phyloP scores from a whole-genome alignment of 2,329 filamentous ascomycete genomes.

The Didymella sp. region DNA sequence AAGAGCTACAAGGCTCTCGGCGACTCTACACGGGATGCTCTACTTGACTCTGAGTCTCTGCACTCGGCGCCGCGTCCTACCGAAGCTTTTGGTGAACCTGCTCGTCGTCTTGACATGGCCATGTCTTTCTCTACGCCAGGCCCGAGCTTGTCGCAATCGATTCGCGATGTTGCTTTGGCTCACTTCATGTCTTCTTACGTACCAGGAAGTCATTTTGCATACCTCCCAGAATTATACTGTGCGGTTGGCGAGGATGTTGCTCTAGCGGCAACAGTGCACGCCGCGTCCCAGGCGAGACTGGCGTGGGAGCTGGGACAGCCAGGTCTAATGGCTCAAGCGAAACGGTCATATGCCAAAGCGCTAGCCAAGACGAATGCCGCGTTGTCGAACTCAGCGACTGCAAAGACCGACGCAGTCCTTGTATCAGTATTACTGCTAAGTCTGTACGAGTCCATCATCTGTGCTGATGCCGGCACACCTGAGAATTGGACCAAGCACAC shows the following conservation, averaged over 20 bases:
- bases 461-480: constrained; percentile 12
- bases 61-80: too few relatives aligned
- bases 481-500: constrained; percentile 28
- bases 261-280: constrained; percentile 16
- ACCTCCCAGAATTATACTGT: constrained; percentile 20
- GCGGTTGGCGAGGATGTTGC: neutral
- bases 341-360: constrained; percentile 16
- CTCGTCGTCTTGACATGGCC: too few relatives aligned
- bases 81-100: neutral
- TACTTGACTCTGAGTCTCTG: neutral
- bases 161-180: constrained; percentile 15
- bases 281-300: constrained; percentile 22
- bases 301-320: constrained; percentile 14
- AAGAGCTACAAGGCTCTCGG: constrained; percentile 7
- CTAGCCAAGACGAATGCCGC: constrained; percentile 20
- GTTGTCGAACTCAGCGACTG: constrained; percentile 9
- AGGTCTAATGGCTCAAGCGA: constrained; percentile 17
- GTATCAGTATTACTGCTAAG: constrained; percentile 25
- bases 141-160: constrained; percentile 1
- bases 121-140: neutral
- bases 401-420: constrained; percentile 21
- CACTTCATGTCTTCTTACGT: constrained; percentile 28
- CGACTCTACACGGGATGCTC: neutral
- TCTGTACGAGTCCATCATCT: constrained; percentile 27
- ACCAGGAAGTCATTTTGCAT: constrained; percentile 29